Evolutionary conservation across 345 rosid genomes (phyloP).

Genomic region (Brassica cretica): DNA sequence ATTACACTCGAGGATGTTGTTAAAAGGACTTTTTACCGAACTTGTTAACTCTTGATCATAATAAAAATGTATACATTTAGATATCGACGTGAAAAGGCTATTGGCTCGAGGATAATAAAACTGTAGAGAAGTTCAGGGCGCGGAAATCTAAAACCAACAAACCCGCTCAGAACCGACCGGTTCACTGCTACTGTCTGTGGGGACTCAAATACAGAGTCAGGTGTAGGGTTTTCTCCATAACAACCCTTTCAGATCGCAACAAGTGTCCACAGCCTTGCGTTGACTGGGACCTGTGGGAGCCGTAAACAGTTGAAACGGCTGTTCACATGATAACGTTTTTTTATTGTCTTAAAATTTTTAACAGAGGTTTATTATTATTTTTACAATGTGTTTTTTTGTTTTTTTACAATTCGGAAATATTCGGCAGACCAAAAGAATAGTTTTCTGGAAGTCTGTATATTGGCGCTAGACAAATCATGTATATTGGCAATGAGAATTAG

Average conservation of each 20-base stretch:
- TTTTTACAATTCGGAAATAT: too few species aligned
- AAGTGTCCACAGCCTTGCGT: conserved; percentile 29
- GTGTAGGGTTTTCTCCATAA: conserved; percentile 10
- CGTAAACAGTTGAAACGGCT: not conserved
- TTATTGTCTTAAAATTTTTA: not conserved
- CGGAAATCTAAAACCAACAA: not conserved
- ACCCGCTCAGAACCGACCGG: conserved; percentile 25
- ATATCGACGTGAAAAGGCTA: not conserved
- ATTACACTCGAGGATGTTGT: not conserved
- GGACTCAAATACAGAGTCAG: conserved; percentile 1
- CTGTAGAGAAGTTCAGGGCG: not conserved
- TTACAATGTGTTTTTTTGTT: too few species aligned
- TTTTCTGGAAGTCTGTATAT: too few species aligned
- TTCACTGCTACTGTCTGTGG: conserved; percentile 26
- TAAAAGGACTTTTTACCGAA: not conserved
- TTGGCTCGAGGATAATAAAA: not conserved
- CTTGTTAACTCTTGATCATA: not conserved
- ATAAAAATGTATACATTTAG: not conserved
- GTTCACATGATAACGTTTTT: conserved; percentile 28
- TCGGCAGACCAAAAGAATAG: too few species aligned
- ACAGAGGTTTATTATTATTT: not conserved
- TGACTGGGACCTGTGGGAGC: conserved; percentile 17
- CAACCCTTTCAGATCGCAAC: conserved; percentile 20
- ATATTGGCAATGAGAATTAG: too few species aligned
- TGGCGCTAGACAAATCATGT: too few species aligned